These are phyloP conservation scores for Pichia kluyveri DNA, from an alignment of 805 yeast species.

Conservation along the genomic window DNA sequence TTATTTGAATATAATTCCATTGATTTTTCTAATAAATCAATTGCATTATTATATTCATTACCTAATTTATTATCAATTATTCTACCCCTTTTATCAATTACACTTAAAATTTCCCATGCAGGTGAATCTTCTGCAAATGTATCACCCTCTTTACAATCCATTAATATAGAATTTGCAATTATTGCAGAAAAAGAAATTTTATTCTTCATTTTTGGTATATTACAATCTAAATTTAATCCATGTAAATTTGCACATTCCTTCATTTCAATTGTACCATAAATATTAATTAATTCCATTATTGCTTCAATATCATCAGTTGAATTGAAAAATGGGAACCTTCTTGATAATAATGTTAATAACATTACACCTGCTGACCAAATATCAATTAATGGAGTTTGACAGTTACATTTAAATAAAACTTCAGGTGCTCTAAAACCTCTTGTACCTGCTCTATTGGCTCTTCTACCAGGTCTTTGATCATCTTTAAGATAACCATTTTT, in stretches of 20 bases:
- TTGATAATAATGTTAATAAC: constrained; percentile 62
- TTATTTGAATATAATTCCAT: constrained; percentile 49
- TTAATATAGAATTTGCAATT: constrained; percentile 32
- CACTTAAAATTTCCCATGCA: constrained; percentile 53
- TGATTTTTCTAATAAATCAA: constrained; percentile 48
- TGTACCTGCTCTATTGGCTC: constrained; percentile 97
- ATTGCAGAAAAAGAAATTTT: constrained; percentile 32
- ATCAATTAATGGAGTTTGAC: constrained; percentile 75
- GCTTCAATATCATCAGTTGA: constrained; percentile 94
- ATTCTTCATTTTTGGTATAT: constrained; percentile 40
- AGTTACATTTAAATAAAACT: constrained; percentile 76
- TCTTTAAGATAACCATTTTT: constrained; percentile 71
- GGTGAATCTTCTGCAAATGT: constrained; percentile 66
- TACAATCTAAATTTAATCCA: constrained; percentile 78
- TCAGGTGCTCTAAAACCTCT: constrained; percentile 95
- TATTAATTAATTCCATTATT: constrained; percentile 66
- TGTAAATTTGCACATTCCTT: constrained; percentile 73
- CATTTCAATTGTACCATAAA: constrained; percentile 71
- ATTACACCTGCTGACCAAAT: constrained; percentile 93
- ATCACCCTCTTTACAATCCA: constrained; percentile 42
- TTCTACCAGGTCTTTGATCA: constrained; percentile 77
- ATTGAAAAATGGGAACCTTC: constrained; percentile 89
- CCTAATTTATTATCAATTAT: constrained; percentile 28
- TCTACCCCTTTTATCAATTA: constrained; percentile 36
- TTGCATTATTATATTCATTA: constrained; percentile 33